These are phyloP conservation scores for Colletotrichum gigasporum DNA, from an alignment of 2,329 filamentous ascomycete genomes.

Conservation along the genomic window DNA sequence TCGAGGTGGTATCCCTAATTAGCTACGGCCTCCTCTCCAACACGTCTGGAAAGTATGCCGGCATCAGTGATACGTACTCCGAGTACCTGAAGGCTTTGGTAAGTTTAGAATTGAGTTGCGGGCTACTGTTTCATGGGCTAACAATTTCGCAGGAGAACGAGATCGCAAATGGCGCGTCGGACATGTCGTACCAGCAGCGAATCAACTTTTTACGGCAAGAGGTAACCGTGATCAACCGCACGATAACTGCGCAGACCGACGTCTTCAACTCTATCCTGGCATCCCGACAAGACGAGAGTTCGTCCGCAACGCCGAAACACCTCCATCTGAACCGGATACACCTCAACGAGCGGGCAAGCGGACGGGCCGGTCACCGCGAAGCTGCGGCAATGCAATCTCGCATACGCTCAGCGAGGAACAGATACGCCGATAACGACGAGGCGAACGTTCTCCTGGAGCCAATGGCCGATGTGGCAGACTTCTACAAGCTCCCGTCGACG, in stretches of 20 bases:
- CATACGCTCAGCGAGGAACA: slow-evolving; percentile 8
- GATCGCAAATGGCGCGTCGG: slow-evolving; percentile 49
- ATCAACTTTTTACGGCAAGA: slow-evolving; percentile 53
- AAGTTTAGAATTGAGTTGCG: slow-evolving; percentile 25
- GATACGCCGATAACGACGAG: slow-evolving; percentile 14
- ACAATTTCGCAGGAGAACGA: slow-evolving; percentile 46
- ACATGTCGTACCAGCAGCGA: slow-evolving; percentile 51
- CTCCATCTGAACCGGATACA: slow-evolving; percentile 33
- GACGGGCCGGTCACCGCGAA: neutral
- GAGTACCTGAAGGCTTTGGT: slow-evolving; percentile 53
- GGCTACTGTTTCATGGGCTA: slow-evolving; percentile 20
- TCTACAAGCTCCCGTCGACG: slow-evolving; percentile 31
- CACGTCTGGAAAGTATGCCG: slow-evolving; percentile 45
- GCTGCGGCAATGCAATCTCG: slow-evolving; percentile 10
- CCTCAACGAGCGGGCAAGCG: slow-evolving; percentile 19
- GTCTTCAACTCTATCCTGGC: slow-evolving; percentile 40
- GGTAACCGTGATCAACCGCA: slow-evolving; percentile 47
- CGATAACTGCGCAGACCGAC: slow-evolving; percentile 42
- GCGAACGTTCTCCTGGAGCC: slow-evolving; percentile 6
- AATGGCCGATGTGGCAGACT: slow-evolving; percentile 25
- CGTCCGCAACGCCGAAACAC: slow-evolving; percentile 15
- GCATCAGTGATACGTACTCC: slow-evolving; percentile 53
- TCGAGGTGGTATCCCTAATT: slow-evolving; percentile 53
- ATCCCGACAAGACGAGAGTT: neutral
- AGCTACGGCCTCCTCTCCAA: slow-evolving; percentile 50